These are phyloP conservation scores for Lobulomyces angularis DNA, from an alignment of 192 early-diverging fungal genomes.

Conservation along the genomic window DNA sequence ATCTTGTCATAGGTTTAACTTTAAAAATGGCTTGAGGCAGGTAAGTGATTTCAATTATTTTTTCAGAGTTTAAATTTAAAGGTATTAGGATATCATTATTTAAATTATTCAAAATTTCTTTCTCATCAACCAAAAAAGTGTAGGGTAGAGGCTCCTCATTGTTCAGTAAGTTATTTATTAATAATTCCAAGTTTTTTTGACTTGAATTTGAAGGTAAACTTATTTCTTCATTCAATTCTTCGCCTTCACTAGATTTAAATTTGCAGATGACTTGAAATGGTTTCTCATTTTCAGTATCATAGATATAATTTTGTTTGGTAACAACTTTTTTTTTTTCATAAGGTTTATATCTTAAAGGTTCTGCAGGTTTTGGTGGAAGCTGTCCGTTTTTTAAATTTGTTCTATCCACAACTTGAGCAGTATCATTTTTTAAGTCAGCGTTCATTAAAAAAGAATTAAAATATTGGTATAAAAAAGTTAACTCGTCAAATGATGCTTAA, in stretches of 20 bases:
- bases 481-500: no score
- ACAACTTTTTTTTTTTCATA: no score
- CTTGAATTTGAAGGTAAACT: background rate
- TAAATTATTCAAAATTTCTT: constrained; percentile 64
- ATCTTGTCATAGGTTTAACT: constrained; percentile 84
- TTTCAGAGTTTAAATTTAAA: constrained; percentile 70
- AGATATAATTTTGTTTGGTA: no score
- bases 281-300: no score
- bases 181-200: background rate
- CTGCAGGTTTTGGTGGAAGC: no score
- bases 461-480: no score
- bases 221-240: constrained; percentile 2
- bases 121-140: constrained; percentile 79
- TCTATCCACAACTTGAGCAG: no score
- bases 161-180: constrained; percentile 11
- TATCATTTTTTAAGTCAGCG: no score
- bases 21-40: constrained; percentile 92
- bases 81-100: constrained; percentile 68
- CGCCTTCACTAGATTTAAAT: constrained; percentile 4
- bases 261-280: no score
- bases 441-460: no score
- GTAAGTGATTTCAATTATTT: constrained; percentile 81
- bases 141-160: constrained; percentile 83
- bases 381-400: no score
- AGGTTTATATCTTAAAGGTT: no score